Evolutionary conservation across 352 stramenopile species (phyloP), one percentile per base, ranked within the genome.

Genomic region (Globisporangium solare): DNA sequence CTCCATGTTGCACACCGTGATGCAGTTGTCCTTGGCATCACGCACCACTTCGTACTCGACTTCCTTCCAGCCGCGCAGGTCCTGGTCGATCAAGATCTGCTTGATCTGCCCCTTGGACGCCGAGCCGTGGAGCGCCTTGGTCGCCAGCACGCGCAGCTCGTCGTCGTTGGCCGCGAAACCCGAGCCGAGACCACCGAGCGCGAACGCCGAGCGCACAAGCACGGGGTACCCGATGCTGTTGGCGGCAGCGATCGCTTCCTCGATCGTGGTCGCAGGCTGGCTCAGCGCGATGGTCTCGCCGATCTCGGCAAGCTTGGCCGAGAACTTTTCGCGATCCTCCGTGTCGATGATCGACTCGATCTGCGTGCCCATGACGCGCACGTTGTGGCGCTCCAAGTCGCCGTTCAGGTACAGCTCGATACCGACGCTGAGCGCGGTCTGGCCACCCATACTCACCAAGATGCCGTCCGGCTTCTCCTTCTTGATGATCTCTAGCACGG

Each of bases 1-100:
- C 71, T 99, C 97, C 95, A 99, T 99, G 82, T 99, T 97, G 68
- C 90, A 97, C 39, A 99, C 95, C 35, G 96, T 99, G 56, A 99
- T 85, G 76, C 96, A 99, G 74, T 99, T 99, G 76, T 99, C 93
- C 54, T 79, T 79, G 22, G 71, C 71, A 74, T 99, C 97, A 27
- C 96, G 85, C 53, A 99, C 96, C 51, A 99, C 97, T 71, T 99
- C 96, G 74, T 99, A 99, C 76, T 99, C 97, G 17, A 99, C 82
- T 82, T 99, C 96, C 73, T 99, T 99, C 97, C 97, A 99, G 46
- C 97, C 97, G 60, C 94, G 92, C 83, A 99, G 92, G 64, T 83
- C 93, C 58, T 95, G 95, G 63, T 99, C 97, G 51, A 99, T 94
- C 49, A 99, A 79, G 70, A 98, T 97, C 72, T 98, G 93, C 56